phyloP scores from a whole-genome alignment of 2,329 filamentous ascomycete genomes.

The Hawksworthiomyces lignivorus region DNA sequence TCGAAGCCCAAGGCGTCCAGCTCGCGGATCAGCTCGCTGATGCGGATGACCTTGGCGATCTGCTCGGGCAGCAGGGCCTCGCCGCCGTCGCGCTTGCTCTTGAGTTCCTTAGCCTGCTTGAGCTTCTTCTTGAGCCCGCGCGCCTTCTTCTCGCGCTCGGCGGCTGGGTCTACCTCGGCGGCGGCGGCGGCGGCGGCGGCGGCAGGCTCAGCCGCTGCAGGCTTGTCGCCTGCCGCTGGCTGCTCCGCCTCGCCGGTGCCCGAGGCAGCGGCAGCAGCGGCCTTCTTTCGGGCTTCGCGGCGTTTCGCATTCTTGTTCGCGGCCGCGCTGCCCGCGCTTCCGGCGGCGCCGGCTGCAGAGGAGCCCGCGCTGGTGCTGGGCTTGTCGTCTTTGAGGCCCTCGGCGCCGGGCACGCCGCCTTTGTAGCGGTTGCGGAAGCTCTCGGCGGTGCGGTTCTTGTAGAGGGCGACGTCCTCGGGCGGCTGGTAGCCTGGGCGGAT shows the following conservation, averaged over 20 bases:
- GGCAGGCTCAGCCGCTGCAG: slow-evolving; percentile 56
- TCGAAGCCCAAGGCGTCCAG: slow-evolving; percentile 80
- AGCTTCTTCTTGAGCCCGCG: slow-evolving; percentile 90
- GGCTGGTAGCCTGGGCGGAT: slow-evolving; percentile 90
- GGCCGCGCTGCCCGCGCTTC: slow-evolving; percentile 35
- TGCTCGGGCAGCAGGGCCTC: slow-evolving; percentile 83
- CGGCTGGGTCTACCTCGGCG: slow-evolving; percentile 37
- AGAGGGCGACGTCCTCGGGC: slow-evolving; percentile 90
- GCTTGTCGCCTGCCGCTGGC: slow-evolving; percentile 33
- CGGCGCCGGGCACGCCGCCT: slow-evolving; percentile 69
- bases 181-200: slow-evolving; percentile 32
- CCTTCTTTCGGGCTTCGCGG: slow-evolving; percentile 51
- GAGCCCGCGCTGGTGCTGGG: background rate
- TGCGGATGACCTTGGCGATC: slow-evolving; percentile 95
- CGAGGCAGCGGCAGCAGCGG: slow-evolving; percentile 14
- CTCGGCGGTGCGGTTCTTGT: slow-evolving; percentile 87
- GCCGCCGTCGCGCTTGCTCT: slow-evolving; percentile 84
- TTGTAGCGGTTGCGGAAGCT: slow-evolving; percentile 69
- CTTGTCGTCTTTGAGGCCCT: slow-evolving; percentile 22
- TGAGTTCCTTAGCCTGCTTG: slow-evolving; percentile 83
- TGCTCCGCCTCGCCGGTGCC: background rate
- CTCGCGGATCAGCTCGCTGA: slow-evolving; percentile 86
- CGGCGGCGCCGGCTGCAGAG: background rate
- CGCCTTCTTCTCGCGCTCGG: slow-evolving; percentile 85
- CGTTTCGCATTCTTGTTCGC: slow-evolving; percentile 84